Evolutionary conservation across 208 protist species (phyloP).

Genomic region (Trypanosoma vivax): DNA sequence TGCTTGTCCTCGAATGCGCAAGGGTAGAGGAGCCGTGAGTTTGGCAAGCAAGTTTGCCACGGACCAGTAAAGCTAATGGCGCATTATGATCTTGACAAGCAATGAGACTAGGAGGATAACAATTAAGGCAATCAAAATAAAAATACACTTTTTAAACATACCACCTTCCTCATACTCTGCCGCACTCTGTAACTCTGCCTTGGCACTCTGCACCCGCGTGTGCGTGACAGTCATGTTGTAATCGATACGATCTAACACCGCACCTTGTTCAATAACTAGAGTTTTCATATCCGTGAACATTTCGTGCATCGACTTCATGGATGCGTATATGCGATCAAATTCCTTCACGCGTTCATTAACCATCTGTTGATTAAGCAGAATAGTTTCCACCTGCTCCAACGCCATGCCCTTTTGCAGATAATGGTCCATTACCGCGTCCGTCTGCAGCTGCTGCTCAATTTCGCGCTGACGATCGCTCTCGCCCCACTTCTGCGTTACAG

Average conservation of each 20-base stretch:
- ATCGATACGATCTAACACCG: slow-evolving; percentile 92
- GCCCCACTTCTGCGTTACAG: slow-evolving; percentile 75
- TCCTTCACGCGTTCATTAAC: slow-evolving; percentile 89
- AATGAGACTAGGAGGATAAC: slow-evolving; percentile 79
- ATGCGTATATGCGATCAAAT: slow-evolving; percentile 89
- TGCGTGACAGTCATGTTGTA: slow-evolving; percentile 93
- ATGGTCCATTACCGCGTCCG: slow-evolving; percentile 84
- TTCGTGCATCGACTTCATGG: slow-evolving; percentile 91
- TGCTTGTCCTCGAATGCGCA: no score
- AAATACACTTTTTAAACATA: slow-evolving; percentile 86
- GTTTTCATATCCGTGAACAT: slow-evolving; percentile 93
- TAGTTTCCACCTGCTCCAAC: slow-evolving; percentile 89
- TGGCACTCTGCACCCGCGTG: slow-evolving; percentile 71
- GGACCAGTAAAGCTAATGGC: background rate
- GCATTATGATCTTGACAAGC: slow-evolving; percentile 76
- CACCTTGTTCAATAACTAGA: slow-evolving; percentile 92
- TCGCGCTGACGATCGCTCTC: slow-evolving; percentile 75
- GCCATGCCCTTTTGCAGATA: slow-evolving; percentile 90
- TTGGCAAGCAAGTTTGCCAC: background rate
- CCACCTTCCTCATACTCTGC: slow-evolving; percentile 86
- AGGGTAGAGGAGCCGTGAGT: no score
- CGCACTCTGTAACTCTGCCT: slow-evolving; percentile 80
- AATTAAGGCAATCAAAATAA: slow-evolving; percentile 89
- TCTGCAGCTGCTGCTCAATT: slow-evolving; percentile 82
- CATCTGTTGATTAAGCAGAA: slow-evolving; percentile 88